Percentiles rank a stretch among this genome's conserved stretches.
Conservation (phyloP, 495 filamentous ascomycete species). For the Tuber brumale region DNA sequence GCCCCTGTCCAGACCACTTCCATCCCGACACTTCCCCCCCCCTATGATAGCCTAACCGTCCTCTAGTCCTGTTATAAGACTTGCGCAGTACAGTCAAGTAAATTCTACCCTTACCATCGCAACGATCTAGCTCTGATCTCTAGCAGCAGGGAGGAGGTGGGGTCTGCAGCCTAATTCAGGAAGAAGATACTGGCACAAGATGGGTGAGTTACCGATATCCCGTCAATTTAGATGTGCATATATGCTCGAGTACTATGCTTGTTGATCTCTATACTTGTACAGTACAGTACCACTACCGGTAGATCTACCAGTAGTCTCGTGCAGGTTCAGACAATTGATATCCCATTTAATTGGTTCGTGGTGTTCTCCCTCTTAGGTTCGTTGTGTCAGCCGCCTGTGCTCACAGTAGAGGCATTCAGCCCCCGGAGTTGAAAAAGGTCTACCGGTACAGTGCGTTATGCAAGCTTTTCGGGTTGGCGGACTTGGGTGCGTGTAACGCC, state of each 20-base stretch:
- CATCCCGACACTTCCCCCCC: not conserved
- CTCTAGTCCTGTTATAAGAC: not conserved
- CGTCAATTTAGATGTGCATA: not conserved
- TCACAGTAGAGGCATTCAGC: not conserved
- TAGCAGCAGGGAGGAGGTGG: not conserved
- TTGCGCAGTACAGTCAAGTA: not conserved
- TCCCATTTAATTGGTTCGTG: not conserved
- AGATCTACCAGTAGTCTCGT: not conserved
- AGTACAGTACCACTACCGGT: too few species aligned
- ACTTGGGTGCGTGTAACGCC: too few species aligned
- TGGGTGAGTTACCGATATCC: not conserved
- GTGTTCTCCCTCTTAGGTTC: not conserved
- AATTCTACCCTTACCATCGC: not conserved
- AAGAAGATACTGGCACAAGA: not conserved
- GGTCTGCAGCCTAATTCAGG: not conserved
- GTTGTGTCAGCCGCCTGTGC: not conserved
- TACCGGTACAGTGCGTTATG: too few species aligned
- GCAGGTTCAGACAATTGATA: not conserved
- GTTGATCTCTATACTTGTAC: not conserved
- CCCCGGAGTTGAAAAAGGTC: too few species aligned
- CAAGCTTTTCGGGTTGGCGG: too few species aligned
- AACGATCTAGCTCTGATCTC: not conserved
- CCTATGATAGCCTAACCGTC: not conserved
- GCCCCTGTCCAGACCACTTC: not conserved
- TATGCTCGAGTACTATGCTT: not conserved